Evolutionary conservation across 305 asterid species (phyloP).

Genomic region (Caryopteris hybrid): DNA sequence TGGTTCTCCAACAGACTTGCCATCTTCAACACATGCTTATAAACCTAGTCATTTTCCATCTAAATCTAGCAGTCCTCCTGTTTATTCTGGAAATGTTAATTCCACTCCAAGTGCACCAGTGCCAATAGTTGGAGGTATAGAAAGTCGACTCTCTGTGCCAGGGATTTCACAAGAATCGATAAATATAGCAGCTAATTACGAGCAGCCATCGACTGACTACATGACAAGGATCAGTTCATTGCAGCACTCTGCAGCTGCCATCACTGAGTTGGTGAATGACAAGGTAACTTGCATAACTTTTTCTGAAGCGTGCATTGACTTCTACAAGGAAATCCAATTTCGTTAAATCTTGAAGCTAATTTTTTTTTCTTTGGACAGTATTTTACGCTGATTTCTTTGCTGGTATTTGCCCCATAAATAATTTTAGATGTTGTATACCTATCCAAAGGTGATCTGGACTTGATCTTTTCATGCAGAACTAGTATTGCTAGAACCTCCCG

Average conservation of each 20-base stretch:
- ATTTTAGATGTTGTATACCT: not conserved
- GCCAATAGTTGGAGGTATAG: constrained; percentile 48
- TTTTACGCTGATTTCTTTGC: not conserved
- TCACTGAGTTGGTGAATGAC: constrained; percentile 66
- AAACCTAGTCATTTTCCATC: constrained; percentile 41
- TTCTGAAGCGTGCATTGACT: not conserved
- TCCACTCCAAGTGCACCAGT: constrained; percentile 50
- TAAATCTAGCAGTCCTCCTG: constrained; percentile 45
- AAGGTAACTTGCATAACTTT: constrained; percentile 43
- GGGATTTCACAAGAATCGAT: constrained; percentile 58
- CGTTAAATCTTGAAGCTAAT: not conserved
- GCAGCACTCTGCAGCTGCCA: constrained; percentile 57
- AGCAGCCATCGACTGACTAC: constrained; percentile 63
- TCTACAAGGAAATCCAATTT: no score
- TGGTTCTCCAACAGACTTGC: constrained; percentile 49
- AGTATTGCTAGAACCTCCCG: not conserved
- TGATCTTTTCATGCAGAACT: not conserved
- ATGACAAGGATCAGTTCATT: constrained; percentile 67
- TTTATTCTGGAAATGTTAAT: constrained; percentile 29
- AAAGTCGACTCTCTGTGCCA: constrained; percentile 55
- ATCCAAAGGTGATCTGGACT: not conserved
- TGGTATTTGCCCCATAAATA: not conserved
- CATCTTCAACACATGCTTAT: constrained; percentile 41
- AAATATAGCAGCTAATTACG: constrained; percentile 38
- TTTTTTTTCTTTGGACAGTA: not conserved